Percentiles rank a stretch among this genome's conserved stretches.
phyloP scores from a whole-genome alignment of 2,329 filamentous ascomycete genomes.

The Cladosporium phlei region DNA sequence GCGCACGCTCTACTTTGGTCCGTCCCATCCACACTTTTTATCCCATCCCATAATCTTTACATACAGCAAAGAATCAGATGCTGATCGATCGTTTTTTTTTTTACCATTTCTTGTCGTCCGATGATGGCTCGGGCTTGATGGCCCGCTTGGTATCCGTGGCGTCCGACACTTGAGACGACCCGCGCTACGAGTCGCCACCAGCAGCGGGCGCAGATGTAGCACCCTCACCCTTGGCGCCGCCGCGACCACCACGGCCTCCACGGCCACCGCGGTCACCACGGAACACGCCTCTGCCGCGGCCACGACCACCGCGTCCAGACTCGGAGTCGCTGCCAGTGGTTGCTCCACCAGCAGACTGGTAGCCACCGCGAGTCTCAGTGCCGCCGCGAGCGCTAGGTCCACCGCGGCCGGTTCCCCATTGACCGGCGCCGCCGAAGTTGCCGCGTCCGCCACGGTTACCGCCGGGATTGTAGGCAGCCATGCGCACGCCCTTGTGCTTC shows the following conservation, averaged over 20 bases:
- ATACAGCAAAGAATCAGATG: too few species aligned
- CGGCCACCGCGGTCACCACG: slow-evolving; percentile 54
- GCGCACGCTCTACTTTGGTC: neutral
- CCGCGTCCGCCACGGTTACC: slow-evolving; percentile 39
- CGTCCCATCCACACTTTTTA: neutral
- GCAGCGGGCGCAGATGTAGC: slow-evolving; percentile 19
- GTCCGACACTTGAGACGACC: neutral
- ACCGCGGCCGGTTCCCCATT: slow-evolving; percentile 62
- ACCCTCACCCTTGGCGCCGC: slow-evolving; percentile 26
- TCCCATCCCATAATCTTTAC: slow-evolving; percentile 9
- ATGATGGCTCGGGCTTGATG: neutral
- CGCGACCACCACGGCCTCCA: slow-evolving; percentile 41
- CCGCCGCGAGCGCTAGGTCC: slow-evolving; percentile 59
- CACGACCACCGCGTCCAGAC: slow-evolving; percentile 57
- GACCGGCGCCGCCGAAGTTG: slow-evolving; percentile 47
- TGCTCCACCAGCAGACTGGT: slow-evolving; percentile 31
- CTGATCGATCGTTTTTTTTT: too few species aligned
- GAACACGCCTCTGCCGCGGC: slow-evolving; percentile 38
- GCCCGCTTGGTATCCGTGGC: too few species aligned
- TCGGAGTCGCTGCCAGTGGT: slow-evolving; percentile 61
- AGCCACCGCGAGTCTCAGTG: slow-evolving; percentile 28
- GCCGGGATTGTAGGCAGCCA: slow-evolving; percentile 58
- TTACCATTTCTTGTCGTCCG: too few species aligned
- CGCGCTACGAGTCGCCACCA: slow-evolving; percentile 7
- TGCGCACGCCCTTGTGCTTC: slow-evolving; percentile 57